Base-by-base conservation (phyloP, 495 filamentous ascomycete genomes). In the Penicillium canescens region DNA sequence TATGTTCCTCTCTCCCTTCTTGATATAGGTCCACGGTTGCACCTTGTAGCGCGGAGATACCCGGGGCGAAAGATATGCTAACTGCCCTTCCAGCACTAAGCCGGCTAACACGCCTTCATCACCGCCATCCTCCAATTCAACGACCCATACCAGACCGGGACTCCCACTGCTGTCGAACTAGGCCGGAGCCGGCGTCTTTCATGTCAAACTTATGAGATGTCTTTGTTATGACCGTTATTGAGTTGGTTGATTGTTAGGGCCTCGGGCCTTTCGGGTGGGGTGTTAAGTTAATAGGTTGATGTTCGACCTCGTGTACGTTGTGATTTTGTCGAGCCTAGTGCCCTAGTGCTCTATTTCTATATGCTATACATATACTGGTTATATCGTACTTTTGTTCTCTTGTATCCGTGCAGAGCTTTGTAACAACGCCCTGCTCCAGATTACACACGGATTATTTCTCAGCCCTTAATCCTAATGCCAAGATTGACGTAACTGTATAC, bases 61-160 rank as follows among this genome's bases (percentile, higher is more conserved):
- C 20, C 3, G 16, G 28, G 31, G 11, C 11, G n/a, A 24, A 35
- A 41, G 38, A 46, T 44, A 46, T 60, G 43, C 63, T 66, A 53
- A 66, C 50, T 20, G 34, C 56, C 51, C 42, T 50, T 51, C 45
- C 54, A 67, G 64, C 64, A 67, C 61, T 67, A 67, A 67, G 58
- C 52, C 57, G 28, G 46, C 55, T 44, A 37, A 57, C 43, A 55
- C 39, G 40, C 52, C 63, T n/a, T 46, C 63, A 20, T 20, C 58
- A 21, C 63, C 52, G 61, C 58, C 57, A 46, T 64, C 61, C 61
- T 61, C 61, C 63, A 55, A 52, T 52, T 52, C 56, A 16, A 56
- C 55, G 28, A 59, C 55, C 4, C 61, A 67, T 59, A 61, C 63
- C 42, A 56, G 63, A 46, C 61, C 63, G 35, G 63, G 61, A 16